phyloP scores from a whole-genome alignment of 805 yeast genomes.

The Nakazawaea ishiwadae region DNA sequence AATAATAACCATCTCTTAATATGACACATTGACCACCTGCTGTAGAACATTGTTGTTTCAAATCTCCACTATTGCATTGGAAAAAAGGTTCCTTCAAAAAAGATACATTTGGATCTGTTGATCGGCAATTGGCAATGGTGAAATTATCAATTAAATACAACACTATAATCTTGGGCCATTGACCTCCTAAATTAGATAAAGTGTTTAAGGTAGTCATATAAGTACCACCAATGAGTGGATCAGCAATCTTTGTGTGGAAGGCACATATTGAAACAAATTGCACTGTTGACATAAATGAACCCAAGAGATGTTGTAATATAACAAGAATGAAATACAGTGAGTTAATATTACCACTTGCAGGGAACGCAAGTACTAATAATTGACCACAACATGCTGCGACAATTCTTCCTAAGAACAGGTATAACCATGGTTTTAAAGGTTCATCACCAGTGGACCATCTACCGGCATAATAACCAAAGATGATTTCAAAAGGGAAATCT shows the following conservation, averaged over 20 bases:
- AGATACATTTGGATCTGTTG: conserved; percentile 13
- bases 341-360: conserved; percentile 47
- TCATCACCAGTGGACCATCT: conserved; percentile 82
- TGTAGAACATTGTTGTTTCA: conserved; percentile 45
- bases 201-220: conserved; percentile 97
- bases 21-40: conserved; percentile 53
- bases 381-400: conserved; percentile 74
- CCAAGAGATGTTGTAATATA: conserved; percentile 75
- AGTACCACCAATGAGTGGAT: conserved; percentile 94
- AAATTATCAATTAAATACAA: conserved; percentile 75
- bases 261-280: conserved; percentile 94
- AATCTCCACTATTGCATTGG: conserved; percentile 24
- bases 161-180: conserved; percentile 91
- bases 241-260: conserved; percentile 93
- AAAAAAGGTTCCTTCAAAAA: conserved; percentile 22
- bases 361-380: conserved; percentile 67
- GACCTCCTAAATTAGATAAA: conserved; percentile 89
- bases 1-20: conserved; percentile 77
- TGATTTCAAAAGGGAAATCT: conserved; percentile 93
- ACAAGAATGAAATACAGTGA: conserved; percentile 60
- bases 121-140: conserved; percentile 59
- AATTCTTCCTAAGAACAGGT: conserved; percentile 80
- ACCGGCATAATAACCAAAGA: conserved; percentile 94
- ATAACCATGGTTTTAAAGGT: conserved; percentile 85
- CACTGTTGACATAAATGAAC: conserved; percentile 90